phyloP scores from a whole-genome alignment of 495 filamentous ascomycete genomes.

The Symbiotaphrina buchneri region DNA sequence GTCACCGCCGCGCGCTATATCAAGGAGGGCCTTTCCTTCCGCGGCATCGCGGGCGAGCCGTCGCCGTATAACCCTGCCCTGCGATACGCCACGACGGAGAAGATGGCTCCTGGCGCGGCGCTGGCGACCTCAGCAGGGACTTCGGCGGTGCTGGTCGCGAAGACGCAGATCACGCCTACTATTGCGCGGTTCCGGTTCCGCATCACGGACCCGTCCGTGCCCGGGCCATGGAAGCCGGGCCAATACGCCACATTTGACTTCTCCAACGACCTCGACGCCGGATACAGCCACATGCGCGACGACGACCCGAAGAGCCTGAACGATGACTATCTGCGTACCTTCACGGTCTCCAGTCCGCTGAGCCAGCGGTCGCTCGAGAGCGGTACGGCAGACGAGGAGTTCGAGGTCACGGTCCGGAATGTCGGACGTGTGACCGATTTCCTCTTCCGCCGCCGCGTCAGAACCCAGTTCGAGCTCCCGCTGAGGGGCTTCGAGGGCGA shows the following conservation, averaged over 20 bases:
- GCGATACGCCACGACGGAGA: slow-evolving; percentile 28
- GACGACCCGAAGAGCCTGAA: slow-evolving; percentile 56
- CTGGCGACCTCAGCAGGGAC: slow-evolving; percentile 7
- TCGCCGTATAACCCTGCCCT: slow-evolving; percentile 55
- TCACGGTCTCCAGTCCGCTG: slow-evolving; percentile 45
- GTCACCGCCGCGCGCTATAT: slow-evolving; percentile 38
- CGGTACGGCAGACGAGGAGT: slow-evolving; percentile 18
- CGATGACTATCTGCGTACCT: slow-evolving; percentile 64
- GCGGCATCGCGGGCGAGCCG: slow-evolving; percentile 27
- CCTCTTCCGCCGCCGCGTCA: slow-evolving; percentile 31
- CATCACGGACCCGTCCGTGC: slow-evolving; percentile 19
- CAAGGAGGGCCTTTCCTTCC: slow-evolving; percentile 36
- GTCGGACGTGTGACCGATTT: slow-evolving; percentile 43
- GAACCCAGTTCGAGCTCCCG: slow-evolving; percentile 33
- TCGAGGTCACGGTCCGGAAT: slow-evolving; percentile 48
- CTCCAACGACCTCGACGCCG: slow-evolving; percentile 34
- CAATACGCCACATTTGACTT: slow-evolving; percentile 61
- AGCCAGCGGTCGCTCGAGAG: slow-evolving; percentile 6
- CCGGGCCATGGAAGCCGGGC: slow-evolving; percentile 34
- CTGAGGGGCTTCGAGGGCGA: slow-evolving; percentile 53
- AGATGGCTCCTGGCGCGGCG: slow-evolving; percentile 8
- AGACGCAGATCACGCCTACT: slow-evolving; percentile 34
- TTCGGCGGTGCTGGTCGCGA: slow-evolving; percentile 27
- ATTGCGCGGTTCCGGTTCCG: slow-evolving; percentile 40
- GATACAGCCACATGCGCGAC: slow-evolving; percentile 65